phyloP scores from a whole-genome alignment of 257 asterid species.

The Przewalskia tangutica region DNA sequence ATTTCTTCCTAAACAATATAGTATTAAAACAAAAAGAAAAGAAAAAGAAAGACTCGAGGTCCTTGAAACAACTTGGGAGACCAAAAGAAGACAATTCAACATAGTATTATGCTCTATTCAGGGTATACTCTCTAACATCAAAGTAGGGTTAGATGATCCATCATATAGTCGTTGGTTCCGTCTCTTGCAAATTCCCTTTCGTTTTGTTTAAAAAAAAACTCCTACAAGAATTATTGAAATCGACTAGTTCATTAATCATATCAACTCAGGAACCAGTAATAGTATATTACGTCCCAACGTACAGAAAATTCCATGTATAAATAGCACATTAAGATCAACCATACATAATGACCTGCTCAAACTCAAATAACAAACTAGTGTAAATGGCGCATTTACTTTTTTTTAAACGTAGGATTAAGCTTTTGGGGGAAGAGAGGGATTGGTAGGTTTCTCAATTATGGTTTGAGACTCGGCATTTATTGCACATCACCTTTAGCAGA shows the following conservation, averaged over 20 bases:
- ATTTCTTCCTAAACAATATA: too few species aligned
- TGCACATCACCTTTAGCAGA: background rate
- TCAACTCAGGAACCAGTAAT: background rate
- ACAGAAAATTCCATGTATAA: background rate
- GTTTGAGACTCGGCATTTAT: constrained; percentile 12
- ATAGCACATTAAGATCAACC: background rate
- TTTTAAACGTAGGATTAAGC: constrained; percentile 22
- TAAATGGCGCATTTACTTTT: background rate
- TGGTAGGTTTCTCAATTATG: constrained; percentile 9
- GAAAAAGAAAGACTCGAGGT: too few species aligned
- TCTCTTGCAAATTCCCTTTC: too few species aligned
- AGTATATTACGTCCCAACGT: background rate
- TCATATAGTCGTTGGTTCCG: too few species aligned
- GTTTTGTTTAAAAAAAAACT: background rate
- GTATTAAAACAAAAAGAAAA: too few species aligned
- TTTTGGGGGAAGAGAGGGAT: constrained; percentile 30
- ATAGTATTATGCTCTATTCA: too few species aligned
- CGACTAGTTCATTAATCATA: background rate
- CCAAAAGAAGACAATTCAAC: too few species aligned
- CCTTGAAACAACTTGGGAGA: too few species aligned
- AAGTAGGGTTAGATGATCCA: too few species aligned
- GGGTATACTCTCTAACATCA: too few species aligned
- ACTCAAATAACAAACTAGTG: background rate
- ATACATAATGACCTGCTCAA: background rate
- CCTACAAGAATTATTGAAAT: background rate